Percentiles rank a stretch among this genome's conserved stretches.
Evolutionary conservation across 495 filamentous ascomycete species (phyloP).

Genomic region (Tuber calosporum): DNA sequence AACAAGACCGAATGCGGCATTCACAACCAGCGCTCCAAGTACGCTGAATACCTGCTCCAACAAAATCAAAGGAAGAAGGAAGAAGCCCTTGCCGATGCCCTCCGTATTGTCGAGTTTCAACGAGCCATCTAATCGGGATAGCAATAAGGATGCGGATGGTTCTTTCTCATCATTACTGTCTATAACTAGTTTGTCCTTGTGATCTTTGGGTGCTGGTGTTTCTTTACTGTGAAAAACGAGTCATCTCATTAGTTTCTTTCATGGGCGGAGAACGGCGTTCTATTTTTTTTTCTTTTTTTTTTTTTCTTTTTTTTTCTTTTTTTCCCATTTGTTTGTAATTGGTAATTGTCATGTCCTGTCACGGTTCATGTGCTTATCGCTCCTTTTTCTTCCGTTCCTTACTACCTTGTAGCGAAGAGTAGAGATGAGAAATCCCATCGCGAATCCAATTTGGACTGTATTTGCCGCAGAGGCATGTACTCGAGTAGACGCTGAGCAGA

Average conservation of each 20-base stretch:
- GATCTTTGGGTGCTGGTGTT: neutral
- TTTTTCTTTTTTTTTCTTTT: too few species aligned
- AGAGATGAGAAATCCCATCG: neutral
- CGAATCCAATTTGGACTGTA: neutral
- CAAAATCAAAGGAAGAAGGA: conserved; percentile 67
- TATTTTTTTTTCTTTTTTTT: conserved; percentile 6
- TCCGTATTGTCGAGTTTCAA: conserved; percentile 43
- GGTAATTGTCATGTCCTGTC: neutral
- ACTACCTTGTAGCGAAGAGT: neutral
- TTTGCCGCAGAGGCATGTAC: neutral
- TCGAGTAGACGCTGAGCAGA: neutral
- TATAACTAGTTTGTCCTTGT: neutral
- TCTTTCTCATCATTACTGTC: conserved; percentile 1
- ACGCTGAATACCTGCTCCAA: conserved; percentile 72
- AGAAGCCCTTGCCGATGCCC: conserved; percentile 47
- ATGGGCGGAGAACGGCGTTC: conserved; percentile 13
- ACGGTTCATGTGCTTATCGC: neutral
- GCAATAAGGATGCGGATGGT: neutral
- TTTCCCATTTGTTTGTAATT: neutral
- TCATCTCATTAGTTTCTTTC: conserved; percentile 12
- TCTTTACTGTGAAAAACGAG: conserved; percentile 10
- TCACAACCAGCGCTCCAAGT: conserved; percentile 90
- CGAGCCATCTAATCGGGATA: neutral
- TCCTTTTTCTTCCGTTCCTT: neutral
- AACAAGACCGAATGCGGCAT: conserved; percentile 96